Percentiles rank a stretch among this genome's conserved stretches.
These are phyloP conservation scores for Phialophora chinensis DNA, from an alignment of 2,329 filamentous ascomycete species.

Conservation along the genomic window DNA sequence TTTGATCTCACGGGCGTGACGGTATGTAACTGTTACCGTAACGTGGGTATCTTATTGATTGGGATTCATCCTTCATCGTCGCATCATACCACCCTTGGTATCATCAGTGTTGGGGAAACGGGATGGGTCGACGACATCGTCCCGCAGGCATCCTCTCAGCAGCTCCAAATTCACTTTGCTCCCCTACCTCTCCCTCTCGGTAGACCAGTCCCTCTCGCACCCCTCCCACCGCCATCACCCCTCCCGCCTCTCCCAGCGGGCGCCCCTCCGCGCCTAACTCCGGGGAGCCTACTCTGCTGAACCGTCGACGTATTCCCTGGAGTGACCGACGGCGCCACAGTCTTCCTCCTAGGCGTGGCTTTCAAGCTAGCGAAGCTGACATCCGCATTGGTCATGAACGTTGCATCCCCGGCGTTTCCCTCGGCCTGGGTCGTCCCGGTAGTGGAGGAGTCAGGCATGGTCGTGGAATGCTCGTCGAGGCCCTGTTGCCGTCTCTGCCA, in stretches of 20 bases:
- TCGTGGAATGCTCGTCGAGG: slow-evolving; percentile 19
- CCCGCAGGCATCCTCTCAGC: neutral
- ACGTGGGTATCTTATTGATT: neutral
- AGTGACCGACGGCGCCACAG: slow-evolving; percentile 27
- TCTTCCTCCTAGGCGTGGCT: slow-evolving; percentile 39
- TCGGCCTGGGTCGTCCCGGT: slow-evolving; percentile 18
- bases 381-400: slow-evolving; percentile 32
- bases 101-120: neutral
- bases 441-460: neutral
- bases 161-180: slow-evolving; percentile 40
- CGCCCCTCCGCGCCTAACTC: slow-evolving; percentile 41
- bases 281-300: slow-evolving; percentile 19
- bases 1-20: neutral
- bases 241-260: slow-evolving; percentile 21
- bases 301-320: slow-evolving; percentile 27
- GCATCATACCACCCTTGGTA: neutral
- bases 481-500: slow-evolving; percentile 60
- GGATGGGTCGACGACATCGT: neutral
- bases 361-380: slow-evolving; percentile 38
- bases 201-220: slow-evolving; percentile 33
- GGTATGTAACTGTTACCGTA: neutral
- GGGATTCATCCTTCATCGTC: neutral
- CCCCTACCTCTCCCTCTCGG: slow-evolving; percentile 48
- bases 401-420: slow-evolving; percentile 24
- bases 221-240: slow-evolving; percentile 19